A percentile compares a stretch with the other conserved stretches of the same genome.
phyloP scores from a whole-genome alignment of 2,329 filamentous ascomycete genomes.

The Onygenales sp. region DNA sequence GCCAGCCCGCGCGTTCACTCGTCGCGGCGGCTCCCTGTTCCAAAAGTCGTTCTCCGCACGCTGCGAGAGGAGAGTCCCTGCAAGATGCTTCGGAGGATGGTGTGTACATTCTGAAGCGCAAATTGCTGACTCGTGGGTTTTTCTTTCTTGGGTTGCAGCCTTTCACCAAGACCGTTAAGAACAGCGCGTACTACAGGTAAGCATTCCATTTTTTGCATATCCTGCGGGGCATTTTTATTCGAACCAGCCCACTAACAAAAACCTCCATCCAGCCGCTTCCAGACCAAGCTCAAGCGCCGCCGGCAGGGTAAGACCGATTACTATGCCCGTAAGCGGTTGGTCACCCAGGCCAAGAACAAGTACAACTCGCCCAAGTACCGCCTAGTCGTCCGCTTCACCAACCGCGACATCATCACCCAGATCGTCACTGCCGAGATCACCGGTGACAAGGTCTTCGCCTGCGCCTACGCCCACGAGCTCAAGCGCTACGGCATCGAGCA shows the following conservation, averaged over 20 bases:
- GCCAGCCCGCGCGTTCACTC: constrained; percentile 13
- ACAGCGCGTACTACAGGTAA: constrained; percentile 97
- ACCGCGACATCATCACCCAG: constrained; percentile 98
- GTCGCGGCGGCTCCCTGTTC: constrained; percentile 5
- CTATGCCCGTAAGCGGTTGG: constrained; percentile 98
- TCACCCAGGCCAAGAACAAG: constrained; percentile 99
- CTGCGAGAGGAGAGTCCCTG: constrained; percentile 58
- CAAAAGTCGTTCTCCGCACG: not conserved
- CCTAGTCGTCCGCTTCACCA: constrained; percentile 97
- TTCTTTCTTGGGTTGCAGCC: constrained; percentile 42
- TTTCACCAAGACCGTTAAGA: constrained; percentile 95
- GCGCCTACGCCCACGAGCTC: constrained; percentile 96
- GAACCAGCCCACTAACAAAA: not conserved
- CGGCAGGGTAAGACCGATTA: constrained; percentile 98
- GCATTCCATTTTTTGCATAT: constrained; percentile 24
- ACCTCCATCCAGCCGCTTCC: constrained; percentile 64
- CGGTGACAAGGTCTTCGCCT: constrained; percentile 91
- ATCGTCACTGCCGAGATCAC: constrained; percentile 93
- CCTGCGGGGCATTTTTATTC: no score
- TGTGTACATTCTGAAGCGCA: constrained; percentile 75
- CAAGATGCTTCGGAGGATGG: constrained; percentile 93
- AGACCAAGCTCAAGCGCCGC: constrained; percentile 99
- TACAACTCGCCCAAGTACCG: constrained; percentile 99
- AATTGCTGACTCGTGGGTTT: constrained; percentile 95
- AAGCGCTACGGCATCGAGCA: constrained; percentile 95